Evolutionary conservation across 768 basidiomycete genomes (phyloP).

Genomic region (Agaricus sinodeliciosus): DNA sequence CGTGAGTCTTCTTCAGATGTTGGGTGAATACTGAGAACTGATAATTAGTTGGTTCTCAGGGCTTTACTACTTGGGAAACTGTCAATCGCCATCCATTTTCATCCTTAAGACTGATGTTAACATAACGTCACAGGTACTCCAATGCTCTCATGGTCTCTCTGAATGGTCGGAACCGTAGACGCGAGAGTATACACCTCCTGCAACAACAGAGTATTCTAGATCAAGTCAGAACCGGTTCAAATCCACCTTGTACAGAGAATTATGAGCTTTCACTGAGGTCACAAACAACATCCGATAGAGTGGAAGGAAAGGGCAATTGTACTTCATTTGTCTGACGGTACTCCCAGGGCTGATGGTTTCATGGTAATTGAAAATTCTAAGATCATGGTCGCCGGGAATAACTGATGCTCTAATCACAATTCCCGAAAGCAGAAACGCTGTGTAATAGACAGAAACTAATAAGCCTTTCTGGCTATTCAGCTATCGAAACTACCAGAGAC

Average conservation of each 20-base stretch:
- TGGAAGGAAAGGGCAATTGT: not conserved
- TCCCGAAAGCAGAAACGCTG: not conserved
- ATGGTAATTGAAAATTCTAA: not conserved
- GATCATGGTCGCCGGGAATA: not conserved
- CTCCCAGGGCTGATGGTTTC: not conserved
- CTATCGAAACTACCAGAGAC: no score
- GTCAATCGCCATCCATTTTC: not conserved
- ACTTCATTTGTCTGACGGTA: not conserved
- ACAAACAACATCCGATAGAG: not conserved
- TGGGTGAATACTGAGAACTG: not conserved
- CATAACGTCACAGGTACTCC: not conserved
- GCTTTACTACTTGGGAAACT: constrained; percentile 4
- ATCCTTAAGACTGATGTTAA: not conserved
- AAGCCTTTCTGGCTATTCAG: no score
- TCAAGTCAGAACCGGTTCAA: not conserved
- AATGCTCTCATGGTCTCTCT: constrained; percentile 7
- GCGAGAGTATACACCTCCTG: not conserved
- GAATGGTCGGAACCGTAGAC: constrained; percentile 8
- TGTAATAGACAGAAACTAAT: no score
- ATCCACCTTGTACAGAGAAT: not conserved
- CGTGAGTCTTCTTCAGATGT: not conserved
- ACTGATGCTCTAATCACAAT: not conserved
- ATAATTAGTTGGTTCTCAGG: not conserved
- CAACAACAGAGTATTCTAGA: constrained; percentile 1
- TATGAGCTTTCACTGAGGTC: constrained; percentile 1